phyloP scores from a whole-genome alignment of 192 early-diverging fungal species.

The Umbelopsis isabellina region DNA sequence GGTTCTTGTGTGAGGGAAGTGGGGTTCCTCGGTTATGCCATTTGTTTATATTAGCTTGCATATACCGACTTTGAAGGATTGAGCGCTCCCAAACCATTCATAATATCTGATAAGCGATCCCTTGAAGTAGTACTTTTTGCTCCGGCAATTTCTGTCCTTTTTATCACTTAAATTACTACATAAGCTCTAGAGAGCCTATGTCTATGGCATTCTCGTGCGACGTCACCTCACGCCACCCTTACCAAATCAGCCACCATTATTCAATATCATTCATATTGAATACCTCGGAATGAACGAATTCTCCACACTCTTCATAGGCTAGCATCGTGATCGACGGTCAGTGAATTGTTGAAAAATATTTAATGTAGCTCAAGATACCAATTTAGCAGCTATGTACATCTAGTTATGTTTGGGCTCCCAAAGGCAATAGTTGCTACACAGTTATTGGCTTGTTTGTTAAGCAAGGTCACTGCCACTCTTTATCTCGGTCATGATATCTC shows the following conservation, averaged over 20 bases:
- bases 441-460: background rate
- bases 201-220: background rate
- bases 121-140: too few relatives aligned
- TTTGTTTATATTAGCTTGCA: background rate
- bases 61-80: too few relatives aligned
- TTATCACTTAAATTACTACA: background rate
- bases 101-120: too few relatives aligned
- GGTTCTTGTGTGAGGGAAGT: constrained; percentile 2
- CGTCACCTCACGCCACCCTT: background rate
- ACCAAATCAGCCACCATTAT: constrained; percentile 1
- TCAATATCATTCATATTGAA: background rate
- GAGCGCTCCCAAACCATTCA: too few relatives aligned
- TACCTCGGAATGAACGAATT: background rate
- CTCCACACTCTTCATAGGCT: background rate
- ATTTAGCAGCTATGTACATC: background rate
- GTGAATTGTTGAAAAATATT: constrained; percentile 3
- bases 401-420: constrained; percentile 11
- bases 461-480: constrained; percentile 5
- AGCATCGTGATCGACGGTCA: background rate
- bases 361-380: background rate
- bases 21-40: background rate
- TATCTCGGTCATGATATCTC: constrained; percentile 25
- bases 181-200: background rate
- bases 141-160: background rate
- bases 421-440: background rate